A percentile compares a stretch with the other conserved stretches of the same genome.
Conservation (phyloP, 164 flowering plant species). For the Paratinospora sagittata region DNA sequence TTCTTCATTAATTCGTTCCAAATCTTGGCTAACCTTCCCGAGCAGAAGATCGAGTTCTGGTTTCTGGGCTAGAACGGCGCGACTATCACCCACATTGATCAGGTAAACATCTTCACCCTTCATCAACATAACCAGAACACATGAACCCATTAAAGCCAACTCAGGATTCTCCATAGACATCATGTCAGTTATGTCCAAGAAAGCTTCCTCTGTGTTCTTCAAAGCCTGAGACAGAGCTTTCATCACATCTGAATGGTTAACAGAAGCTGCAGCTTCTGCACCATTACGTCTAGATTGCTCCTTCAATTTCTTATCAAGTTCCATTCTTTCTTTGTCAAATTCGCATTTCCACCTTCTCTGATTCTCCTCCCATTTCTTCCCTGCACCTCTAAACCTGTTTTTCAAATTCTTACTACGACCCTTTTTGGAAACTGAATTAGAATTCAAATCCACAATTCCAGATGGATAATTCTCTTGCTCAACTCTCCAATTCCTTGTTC, state of each 20-base stretch:
- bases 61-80: conserved; percentile 52
- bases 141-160: conserved; percentile 85
- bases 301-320: conserved; percentile 32
- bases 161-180: conserved; percentile 73
- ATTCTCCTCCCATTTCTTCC: conserved; percentile 36
- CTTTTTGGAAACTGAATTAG: conserved; percentile 11
- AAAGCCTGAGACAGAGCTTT: conserved; percentile 57
- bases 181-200: conserved; percentile 58
- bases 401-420: conserved; percentile 15
- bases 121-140: conserved; percentile 81
- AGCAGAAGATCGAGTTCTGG: conserved; percentile 29
- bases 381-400: conserved; percentile 19
- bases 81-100: conserved; percentile 82
- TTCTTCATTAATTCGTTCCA: conserved; percentile 76
- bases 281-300: conserved; percentile 24
- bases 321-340: conserved; percentile 38
- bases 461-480: conserved; percentile 21
- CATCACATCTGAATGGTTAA: conserved; percentile 54
- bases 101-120: conserved; percentile 70
- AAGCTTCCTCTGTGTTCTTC: conserved; percentile 67
- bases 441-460: conserved; percentile 5
- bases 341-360: conserved; percentile 36
- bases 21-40: conserved; percentile 39
- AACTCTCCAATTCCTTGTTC: conserved; percentile 2
- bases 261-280: conserved; percentile 17